Evolutionary conservation across 169 alveolate genomes (phyloP).

Genomic region (Babesia ovata): DNA sequence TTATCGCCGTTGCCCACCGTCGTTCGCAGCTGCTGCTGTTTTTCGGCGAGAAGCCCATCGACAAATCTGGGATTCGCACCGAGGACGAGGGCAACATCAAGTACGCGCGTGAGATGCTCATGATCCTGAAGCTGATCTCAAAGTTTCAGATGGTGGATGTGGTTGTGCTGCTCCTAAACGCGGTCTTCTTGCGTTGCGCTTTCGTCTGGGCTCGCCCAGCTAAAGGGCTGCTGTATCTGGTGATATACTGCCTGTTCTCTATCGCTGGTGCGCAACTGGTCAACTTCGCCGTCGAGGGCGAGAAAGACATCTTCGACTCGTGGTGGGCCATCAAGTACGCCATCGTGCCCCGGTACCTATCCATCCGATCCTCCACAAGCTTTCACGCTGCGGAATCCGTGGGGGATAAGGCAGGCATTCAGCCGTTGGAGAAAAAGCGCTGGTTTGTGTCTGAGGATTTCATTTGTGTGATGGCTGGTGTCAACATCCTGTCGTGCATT

Average conservation of each 20-base stretch:
- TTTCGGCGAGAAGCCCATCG: slow-evolving; percentile 38
- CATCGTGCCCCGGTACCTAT: slow-evolving; percentile 21
- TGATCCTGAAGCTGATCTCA: slow-evolving; percentile 54
- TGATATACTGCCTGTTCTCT: slow-evolving; percentile 59
- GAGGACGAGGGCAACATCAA: slow-evolving; percentile 59
- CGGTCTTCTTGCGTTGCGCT: slow-evolving; percentile 48
- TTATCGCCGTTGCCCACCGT: slow-evolving; percentile 39
- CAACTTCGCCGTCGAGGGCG: slow-evolving; percentile 68
- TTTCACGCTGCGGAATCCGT: background rate
- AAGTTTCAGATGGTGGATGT: slow-evolving; percentile 70
- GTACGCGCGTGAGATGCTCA: slow-evolving; percentile 62
- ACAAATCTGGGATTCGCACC: slow-evolving; percentile 33
- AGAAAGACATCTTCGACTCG: slow-evolving; percentile 54
- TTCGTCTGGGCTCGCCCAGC: slow-evolving; percentile 64
- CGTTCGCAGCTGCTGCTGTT: slow-evolving; percentile 41
- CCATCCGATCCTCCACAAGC: slow-evolving; percentile 10
- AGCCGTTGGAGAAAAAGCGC: slow-evolving; percentile 10
- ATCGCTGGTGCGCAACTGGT: slow-evolving; percentile 68
- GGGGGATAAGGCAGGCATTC: background rate
- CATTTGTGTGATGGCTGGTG: slow-evolving; percentile 43
- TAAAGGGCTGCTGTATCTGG: slow-evolving; percentile 41
- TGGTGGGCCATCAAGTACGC: slow-evolving; percentile 64
- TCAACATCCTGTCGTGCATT: slow-evolving; percentile 46
- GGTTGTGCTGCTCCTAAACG: slow-evolving; percentile 46
- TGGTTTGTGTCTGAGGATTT: slow-evolving; percentile 64